These are phyloP conservation scores for Globisporangium yorkense DNA, from an alignment of 352 stramenopile species.

Conservation along the genomic window DNA sequence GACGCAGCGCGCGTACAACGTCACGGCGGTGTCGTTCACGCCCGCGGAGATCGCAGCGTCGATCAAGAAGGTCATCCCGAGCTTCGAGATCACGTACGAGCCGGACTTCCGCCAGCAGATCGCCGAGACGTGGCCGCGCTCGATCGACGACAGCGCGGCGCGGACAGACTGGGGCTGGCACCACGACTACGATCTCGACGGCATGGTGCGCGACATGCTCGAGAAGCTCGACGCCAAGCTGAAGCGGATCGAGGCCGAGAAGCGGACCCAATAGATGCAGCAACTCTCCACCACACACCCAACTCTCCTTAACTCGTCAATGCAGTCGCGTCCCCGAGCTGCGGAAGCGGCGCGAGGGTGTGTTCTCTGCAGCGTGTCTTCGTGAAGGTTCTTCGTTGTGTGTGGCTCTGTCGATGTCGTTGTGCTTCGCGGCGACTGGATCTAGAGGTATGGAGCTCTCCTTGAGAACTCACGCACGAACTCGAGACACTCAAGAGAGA, in stretches of 20 bases:
- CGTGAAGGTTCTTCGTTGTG: no score
- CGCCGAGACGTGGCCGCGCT: conserved; percentile 87
- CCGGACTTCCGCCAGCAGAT: conserved; percentile 90
- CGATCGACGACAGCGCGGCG: conserved; percentile 78
- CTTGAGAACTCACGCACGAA: no score
- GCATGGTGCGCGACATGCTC: conserved; percentile 89
- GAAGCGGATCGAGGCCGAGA: conserved; percentile 21
- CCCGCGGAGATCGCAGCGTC: conserved; percentile 75
- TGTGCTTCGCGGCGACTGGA: no score
- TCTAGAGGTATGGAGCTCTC: no score
- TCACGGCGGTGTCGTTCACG: conserved; percentile 88
- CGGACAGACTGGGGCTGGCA: conserved; percentile 87
- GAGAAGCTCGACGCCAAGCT: conserved; percentile 80
- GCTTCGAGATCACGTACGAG: conserved; percentile 85
- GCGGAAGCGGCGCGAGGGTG: no score
- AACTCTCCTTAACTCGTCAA: neutral
- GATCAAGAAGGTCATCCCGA: conserved; percentile 84
- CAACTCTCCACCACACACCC: neutral
- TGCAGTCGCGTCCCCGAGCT: neutral
- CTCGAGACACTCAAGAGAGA: no score
- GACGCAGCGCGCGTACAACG: conserved; percentile 89
- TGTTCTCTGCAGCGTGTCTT: no score
- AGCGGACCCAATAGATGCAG: neutral
- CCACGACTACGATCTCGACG: conserved; percentile 86
- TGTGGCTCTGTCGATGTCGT: no score